A percentile compares a stretch with the other conserved stretches of the same genome.
Evolutionary conservation across 176 grass and related monocot species (phyloP).

Genomic region (Aegilops tauschii): DNA sequence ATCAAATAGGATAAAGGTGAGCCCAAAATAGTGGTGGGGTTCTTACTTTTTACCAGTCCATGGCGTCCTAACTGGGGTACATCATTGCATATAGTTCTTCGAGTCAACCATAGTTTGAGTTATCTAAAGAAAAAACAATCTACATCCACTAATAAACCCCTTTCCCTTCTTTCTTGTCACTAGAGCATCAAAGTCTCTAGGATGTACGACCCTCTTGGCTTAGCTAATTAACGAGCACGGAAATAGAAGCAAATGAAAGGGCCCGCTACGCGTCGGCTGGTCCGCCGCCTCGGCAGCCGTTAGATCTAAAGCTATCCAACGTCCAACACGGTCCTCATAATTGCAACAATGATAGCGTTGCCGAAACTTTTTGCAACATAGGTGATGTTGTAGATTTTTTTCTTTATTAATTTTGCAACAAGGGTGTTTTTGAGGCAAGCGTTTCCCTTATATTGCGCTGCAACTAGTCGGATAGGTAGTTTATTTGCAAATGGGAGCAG

Average conservation of each 20-base stretch:
- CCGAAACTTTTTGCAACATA: no score
- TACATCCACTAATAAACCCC: background rate
- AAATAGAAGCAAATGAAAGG: conserved; percentile 8
- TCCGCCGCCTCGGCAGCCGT: no score
- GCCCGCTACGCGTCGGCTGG: no score
- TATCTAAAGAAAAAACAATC: background rate
- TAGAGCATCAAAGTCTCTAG: conserved; percentile 25
- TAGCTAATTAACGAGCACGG: background rate
- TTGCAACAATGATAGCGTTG: no score
- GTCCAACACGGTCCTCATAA: no score
- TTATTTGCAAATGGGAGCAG: no score
- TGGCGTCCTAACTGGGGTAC: conserved; percentile 17
- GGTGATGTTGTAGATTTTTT: no score
- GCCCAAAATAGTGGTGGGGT: conserved; percentile 7
- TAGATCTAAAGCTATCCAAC: no score
- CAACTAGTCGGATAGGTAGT: no score
- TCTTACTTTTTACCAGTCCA: conserved; percentile 21
- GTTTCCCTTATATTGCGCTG: no score
- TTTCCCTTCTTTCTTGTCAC: background rate
- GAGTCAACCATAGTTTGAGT: conserved; percentile 34
- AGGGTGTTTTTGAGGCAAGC: no score
- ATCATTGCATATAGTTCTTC: conserved; percentile 18
- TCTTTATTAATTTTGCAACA: no score
- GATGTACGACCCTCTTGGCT: conserved; percentile 20
- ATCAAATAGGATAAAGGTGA: conserved; percentile 19